Conservation (phyloP, 2,329 filamentous ascomycete genomes). For the Lasiodiplodia sp. region DNA sequence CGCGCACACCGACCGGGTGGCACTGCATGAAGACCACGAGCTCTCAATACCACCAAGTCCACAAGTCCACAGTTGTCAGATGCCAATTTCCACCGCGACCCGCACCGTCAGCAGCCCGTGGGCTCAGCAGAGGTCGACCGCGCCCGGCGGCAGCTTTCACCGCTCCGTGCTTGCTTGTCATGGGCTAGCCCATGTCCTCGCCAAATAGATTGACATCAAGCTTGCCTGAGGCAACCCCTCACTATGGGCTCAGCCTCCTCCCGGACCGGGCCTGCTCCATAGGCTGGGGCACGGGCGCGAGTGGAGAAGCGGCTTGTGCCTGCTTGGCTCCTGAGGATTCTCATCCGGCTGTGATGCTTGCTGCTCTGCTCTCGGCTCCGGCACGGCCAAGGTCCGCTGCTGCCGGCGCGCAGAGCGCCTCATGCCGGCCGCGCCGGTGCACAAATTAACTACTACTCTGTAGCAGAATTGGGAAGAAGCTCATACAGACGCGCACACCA, state of each 20-base stretch:
- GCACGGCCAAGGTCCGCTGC: conserved; percentile 9
- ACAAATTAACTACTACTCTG: not conserved
- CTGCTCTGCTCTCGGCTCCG: conserved; percentile 22
- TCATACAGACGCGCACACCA: conserved; percentile 18
- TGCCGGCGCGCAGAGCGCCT: conserved; percentile 20
- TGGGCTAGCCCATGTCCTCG: conserved; percentile 5
- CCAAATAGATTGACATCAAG: conserved; percentile 25
- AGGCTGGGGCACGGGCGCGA: conserved; percentile 16
- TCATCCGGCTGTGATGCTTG: conserved; percentile 17
- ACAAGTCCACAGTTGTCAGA: not conserved
- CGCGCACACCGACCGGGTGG: conserved; percentile 20
- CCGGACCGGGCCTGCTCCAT: conserved; percentile 26
- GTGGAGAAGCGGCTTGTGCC: conserved; percentile 25
- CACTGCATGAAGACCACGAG: conserved; percentile 19
- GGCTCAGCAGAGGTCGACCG: not conserved
- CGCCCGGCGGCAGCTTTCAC: conserved; percentile 14
- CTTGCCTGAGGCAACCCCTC: conserved; percentile 27
- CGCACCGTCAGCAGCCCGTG: not conserved
- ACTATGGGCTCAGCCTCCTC: conserved; percentile 19
- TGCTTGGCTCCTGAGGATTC: conserved; percentile 28
- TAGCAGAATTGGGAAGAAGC: conserved; percentile 8
- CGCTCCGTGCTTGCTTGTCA: not conserved
- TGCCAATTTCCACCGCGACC: not conserved
- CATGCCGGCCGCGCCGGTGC: not conserved
- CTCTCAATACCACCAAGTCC: not conserved